A percentile compares a stretch with the other conserved stretches of the same genome.
Conservation (phyloP, 2,329 filamentous ascomycete genomes). For the Periconia sp. region DNA sequence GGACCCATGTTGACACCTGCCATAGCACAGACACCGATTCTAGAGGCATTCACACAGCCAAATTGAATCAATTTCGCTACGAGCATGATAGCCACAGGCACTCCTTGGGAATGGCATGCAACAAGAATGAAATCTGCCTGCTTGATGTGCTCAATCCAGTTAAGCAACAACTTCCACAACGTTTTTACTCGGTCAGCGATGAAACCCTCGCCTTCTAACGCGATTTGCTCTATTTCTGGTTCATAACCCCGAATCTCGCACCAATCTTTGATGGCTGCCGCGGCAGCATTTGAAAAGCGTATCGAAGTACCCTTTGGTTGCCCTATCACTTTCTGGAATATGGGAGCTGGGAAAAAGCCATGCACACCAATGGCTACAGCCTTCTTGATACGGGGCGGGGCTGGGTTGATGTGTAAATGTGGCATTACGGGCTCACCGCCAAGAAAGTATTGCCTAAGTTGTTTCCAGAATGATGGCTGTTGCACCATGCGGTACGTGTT, state of each 20-base stretch:
- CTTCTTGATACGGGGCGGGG: conserved; percentile 73
- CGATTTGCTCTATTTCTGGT: conserved; percentile 89
- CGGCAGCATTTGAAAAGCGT: conserved; percentile 85
- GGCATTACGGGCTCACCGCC: conserved; percentile 59
- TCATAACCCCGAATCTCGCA: conserved; percentile 66
- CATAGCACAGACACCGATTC: conserved; percentile 84
- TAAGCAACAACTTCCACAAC: conserved; percentile 89
- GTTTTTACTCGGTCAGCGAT: conserved; percentile 88
- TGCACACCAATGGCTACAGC: conserved; percentile 94
- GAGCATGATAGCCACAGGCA: conserved; percentile 90
- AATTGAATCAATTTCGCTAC: conserved; percentile 90
- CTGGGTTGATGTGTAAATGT: conserved; percentile 70
- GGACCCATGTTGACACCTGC: conserved; percentile 93
- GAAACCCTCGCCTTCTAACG: conserved; percentile 90
- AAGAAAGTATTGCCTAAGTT: conserved; percentile 43
- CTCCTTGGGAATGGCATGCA: conserved; percentile 94
- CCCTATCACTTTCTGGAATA: conserved; percentile 87
- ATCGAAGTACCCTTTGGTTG: conserved; percentile 95
- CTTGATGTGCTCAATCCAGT: conserved; percentile 90
- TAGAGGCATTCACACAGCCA: conserved; percentile 74
- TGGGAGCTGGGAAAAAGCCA: conserved; percentile 85
- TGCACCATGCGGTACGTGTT: conserved; percentile 62
- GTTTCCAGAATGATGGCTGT: conserved; percentile 49
- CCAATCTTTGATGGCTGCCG: conserved; percentile 82
- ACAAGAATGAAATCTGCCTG: conserved; percentile 86